These are phyloP conservation scores for Morella rubra DNA, from an alignment of 306 rosid species.

Conservation along the genomic window DNA sequence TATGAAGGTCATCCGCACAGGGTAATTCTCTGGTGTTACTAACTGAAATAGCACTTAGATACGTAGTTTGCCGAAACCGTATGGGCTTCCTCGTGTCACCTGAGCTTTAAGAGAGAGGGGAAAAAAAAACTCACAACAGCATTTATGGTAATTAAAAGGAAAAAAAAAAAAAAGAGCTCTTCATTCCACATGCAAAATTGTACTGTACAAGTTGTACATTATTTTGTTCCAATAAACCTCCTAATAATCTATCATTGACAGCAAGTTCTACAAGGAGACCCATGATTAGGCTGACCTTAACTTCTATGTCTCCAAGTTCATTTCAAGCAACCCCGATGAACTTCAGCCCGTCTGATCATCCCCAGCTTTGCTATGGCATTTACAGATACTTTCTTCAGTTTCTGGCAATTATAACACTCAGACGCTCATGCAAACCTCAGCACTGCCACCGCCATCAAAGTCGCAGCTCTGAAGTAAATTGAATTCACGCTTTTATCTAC, in stretches of 20 bases:
- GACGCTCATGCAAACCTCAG: constrained; percentile 67
- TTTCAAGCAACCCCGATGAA: constrained; percentile 3
- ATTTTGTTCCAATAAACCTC: neutral
- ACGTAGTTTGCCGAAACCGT: neutral
- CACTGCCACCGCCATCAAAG: constrained; percentile 59
- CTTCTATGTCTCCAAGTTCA: neutral
- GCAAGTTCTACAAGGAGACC: too few species aligned
- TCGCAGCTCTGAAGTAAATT: constrained; percentile 61
- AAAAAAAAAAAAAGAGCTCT: neutral
- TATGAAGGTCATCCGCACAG: too few species aligned
- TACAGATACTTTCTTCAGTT: neutral
- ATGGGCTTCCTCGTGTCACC: too few species aligned
- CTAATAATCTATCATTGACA: neutral
- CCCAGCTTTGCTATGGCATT: constrained; percentile 26
- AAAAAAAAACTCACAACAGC: neutral
- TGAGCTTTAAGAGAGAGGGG: neutral
- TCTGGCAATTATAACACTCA: neutral
- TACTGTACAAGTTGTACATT: neutral
- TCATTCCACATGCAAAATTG: constrained; percentile 8
- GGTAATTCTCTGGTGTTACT: neutral
- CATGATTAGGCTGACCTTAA: too few species aligned
- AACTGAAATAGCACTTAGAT: neutral
- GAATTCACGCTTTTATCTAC: constrained; percentile 56
- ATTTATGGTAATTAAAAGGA: neutral
- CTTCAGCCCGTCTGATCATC: constrained; percentile 17